A percentile compares a stretch with the other conserved stretches of the same genome.
phyloP scores from a whole-genome alignment of 768 basidiomycete genomes.

The Pleurotus cornucopiae region DNA sequence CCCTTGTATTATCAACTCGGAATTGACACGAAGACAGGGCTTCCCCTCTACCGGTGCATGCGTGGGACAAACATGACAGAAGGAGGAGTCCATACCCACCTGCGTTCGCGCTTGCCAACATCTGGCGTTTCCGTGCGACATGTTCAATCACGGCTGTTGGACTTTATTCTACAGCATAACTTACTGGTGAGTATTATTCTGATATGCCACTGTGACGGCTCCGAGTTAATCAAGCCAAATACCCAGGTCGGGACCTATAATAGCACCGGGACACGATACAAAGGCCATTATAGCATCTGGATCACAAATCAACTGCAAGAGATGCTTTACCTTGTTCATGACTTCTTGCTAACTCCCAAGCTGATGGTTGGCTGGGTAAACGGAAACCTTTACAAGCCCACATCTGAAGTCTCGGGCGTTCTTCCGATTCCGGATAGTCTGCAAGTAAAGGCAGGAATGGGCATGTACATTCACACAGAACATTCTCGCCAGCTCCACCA shows the following conservation, averaged over 20 bases:
- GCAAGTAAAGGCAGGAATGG: constrained; percentile 1
- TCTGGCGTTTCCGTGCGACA: constrained; percentile 11
- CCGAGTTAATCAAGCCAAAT: no score
- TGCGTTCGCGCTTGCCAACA: constrained; percentile 14
- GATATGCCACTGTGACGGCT: no score
- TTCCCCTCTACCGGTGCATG: constrained; percentile 22
- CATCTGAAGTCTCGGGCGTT: constrained; percentile 7
- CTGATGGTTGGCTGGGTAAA: constrained; percentile 8
- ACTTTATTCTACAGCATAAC: constrained; percentile 22
- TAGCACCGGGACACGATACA: constrained; percentile 14
- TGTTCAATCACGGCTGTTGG: constrained; percentile 17
- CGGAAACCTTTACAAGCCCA: constrained; percentile 12
- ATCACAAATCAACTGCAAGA: constrained; percentile 14
- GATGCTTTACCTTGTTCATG: constrained; percentile 2
- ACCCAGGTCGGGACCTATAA: constrained; percentile 20
- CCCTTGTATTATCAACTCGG: constrained; percentile 9
- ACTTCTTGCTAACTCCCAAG: not conserved
- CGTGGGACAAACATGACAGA: constrained; percentile 29
- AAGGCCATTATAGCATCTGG: constrained; percentile 18
- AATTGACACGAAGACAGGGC: constrained; percentile 11
- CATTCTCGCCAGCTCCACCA: constrained; percentile 4
- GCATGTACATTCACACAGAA: not conserved
- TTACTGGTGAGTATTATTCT: constrained; percentile 11
- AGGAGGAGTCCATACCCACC: constrained; percentile 30
- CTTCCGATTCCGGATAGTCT: constrained; percentile 9